Evolutionary conservation across 139 green algal species (phyloP).

Genomic region (Pleodorina starrii): DNA sequence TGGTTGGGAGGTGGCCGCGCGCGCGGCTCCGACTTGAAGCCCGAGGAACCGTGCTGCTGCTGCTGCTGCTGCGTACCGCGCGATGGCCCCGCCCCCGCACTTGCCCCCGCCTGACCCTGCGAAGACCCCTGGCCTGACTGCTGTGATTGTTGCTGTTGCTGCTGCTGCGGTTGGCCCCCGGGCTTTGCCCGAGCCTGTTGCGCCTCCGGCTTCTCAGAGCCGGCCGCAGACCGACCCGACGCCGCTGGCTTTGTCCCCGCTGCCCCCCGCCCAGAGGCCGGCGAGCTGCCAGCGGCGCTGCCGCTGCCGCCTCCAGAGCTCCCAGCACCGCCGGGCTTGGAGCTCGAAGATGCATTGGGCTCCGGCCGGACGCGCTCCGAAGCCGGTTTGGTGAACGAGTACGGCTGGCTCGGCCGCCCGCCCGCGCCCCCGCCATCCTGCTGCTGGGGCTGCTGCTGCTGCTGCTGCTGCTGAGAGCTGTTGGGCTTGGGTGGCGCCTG

Average conservation of each 20-base stretch:
- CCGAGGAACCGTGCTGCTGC: neutral
- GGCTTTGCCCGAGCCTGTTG: neutral
- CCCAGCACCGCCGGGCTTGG: too few species aligned
- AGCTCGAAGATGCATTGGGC: too few species aligned
- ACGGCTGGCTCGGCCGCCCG: slow-evolving; percentile 27
- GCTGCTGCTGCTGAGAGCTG: neutral
- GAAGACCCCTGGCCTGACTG: neutral
- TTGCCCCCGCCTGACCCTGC: neutral
- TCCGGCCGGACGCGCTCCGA: neutral
- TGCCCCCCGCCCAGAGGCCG: neutral
- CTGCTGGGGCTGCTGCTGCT: neutral
- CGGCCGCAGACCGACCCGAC: neutral
- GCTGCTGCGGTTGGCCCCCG: neutral
- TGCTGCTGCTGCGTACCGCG: neutral
- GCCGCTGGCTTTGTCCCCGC: neutral
- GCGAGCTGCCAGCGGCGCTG: neutral
- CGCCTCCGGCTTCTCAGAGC: neutral
- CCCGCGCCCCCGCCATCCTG: neutral
- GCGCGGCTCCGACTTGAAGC: slow-evolving; percentile 8
- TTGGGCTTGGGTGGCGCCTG: neutral
- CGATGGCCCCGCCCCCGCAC: neutral
- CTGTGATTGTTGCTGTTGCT: neutral
- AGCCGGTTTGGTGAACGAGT: slow-evolving; percentile 7
- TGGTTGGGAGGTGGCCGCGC: slow-evolving; percentile 12
- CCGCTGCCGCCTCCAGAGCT: too few species aligned